These are phyloP conservation scores for Cyberlindnera xishuangbannaensis DNA, from an alignment of 805 yeast species.

Conservation along the genomic window DNA sequence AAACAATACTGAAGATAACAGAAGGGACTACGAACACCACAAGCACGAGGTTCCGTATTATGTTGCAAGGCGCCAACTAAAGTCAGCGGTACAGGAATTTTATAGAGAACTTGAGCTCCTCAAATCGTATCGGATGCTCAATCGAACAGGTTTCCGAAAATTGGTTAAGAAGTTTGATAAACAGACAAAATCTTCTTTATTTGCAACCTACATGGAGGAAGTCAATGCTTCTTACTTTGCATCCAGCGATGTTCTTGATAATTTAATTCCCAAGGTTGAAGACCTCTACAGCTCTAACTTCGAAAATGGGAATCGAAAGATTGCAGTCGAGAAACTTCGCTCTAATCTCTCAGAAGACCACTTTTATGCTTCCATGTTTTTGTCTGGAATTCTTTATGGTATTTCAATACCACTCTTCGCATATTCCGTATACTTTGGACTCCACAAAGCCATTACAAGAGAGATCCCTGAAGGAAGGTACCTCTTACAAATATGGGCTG, in stretches of 20 bases:
- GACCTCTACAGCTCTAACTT: constrained; percentile 59
- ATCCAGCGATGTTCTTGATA: constrained; percentile 62
- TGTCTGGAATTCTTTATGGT: constrained; percentile 67
- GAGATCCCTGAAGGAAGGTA: constrained; percentile 49
- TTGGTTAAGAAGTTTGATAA: constrained; percentile 90
- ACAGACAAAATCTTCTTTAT: constrained; percentile 40
- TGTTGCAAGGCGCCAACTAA: constrained; percentile 61
- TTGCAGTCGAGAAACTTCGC: constrained; percentile 62
- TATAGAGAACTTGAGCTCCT: constrained; percentile 69
- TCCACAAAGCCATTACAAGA: constrained; percentile 35
- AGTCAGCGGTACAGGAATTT: constrained; percentile 62
- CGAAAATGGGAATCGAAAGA: constrained; percentile 64
- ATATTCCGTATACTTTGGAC: constrained; percentile 50
- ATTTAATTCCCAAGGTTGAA: constrained; percentile 56
- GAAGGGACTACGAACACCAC: constrained; percentile 43
- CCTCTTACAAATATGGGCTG: constrained; percentile 88
- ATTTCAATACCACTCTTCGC: constrained; percentile 61
- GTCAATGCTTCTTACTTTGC: constrained; percentile 55
- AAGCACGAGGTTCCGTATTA: constrained; percentile 48
- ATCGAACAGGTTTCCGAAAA: constrained; percentile 85
- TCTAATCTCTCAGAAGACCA: constrained; percentile 34
- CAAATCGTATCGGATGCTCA: constrained; percentile 65
- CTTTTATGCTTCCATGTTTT: constrained; percentile 41
- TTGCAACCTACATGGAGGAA: constrained; percentile 47
- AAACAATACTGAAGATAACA: constrained; percentile 8